phyloP scores from a whole-genome alignment of 163 green algal species.

The Chlorella variabilis region DNA sequence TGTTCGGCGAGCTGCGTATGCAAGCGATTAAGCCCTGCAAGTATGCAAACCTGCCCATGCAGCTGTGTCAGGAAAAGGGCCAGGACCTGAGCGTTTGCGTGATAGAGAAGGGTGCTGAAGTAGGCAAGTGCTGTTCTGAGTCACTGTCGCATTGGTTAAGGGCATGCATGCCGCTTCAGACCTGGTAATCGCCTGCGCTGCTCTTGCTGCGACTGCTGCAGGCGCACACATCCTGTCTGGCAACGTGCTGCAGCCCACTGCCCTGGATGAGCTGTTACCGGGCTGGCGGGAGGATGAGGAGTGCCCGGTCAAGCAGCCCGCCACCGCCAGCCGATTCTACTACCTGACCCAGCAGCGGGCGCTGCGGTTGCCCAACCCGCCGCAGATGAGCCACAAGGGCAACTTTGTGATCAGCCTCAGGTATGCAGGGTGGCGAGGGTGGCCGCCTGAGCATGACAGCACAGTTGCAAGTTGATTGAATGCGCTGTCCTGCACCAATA shows the following conservation, averaged over 20 bases:
- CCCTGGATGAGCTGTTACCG: slow-evolving; percentile 89
- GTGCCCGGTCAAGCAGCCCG: slow-evolving; percentile 56
- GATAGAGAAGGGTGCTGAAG: slow-evolving; percentile 90
- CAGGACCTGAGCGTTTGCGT: slow-evolving; percentile 89
- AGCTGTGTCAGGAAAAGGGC: slow-evolving; percentile 74
- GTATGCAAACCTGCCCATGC: slow-evolving; percentile 3
- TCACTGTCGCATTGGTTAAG: no score
- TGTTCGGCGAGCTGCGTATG: no score
- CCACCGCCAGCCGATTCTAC: slow-evolving; percentile 71
- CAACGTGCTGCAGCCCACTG: slow-evolving; percentile 89
- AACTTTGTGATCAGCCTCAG: slow-evolving; percentile 91
- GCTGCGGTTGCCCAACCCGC: slow-evolving; percentile 74
- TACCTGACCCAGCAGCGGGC: slow-evolving; percentile 63
- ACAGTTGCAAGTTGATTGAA: no score
- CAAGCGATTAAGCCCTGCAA: background rate
- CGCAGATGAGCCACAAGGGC: slow-evolving; percentile 84
- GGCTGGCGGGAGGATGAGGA: slow-evolving; percentile 74
- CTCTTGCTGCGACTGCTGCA: no score
- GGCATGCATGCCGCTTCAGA: no score
- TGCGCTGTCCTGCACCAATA: no score
- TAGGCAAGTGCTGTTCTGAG: slow-evolving; percentile 64
- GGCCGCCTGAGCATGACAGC: no score
- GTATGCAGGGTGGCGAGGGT: background rate
- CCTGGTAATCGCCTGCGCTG: no score
- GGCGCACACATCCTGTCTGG: slow-evolving; percentile 92